Percentiles rank a stretch among this genome's conserved stretches.
phyloP scores from a whole-genome alignment of 1,284 basidiomycete genomes.

The Ceratobasidium sp. region DNA sequence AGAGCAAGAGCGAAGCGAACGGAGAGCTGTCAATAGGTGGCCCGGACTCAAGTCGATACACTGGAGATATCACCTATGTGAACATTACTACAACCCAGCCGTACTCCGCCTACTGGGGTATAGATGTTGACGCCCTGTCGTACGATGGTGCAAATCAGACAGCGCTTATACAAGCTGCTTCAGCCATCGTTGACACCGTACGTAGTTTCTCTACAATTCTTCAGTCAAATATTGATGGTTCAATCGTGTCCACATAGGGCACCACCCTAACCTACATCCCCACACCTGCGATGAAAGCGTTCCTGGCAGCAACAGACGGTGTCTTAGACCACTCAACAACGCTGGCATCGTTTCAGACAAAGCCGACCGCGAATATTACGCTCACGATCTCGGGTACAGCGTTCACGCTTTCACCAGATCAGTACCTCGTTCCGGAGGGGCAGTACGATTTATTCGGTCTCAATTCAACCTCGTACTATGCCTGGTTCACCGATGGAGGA shows the following conservation, averaged over 20 bases:
- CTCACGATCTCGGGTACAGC: background rate
- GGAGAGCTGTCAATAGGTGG: constrained; percentile 45
- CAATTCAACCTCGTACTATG: background rate
- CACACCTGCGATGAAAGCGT: constrained; percentile 17
- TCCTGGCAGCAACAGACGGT: constrained; percentile 25
- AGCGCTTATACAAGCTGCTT: background rate
- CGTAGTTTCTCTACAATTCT: background rate
- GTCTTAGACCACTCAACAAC: constrained; percentile 5
- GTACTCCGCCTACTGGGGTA: constrained; percentile 39
- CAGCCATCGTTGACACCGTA: constrained; percentile 41
- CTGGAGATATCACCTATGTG: constrained; percentile 38
- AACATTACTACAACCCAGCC: constrained; percentile 36
- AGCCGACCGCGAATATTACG: constrained; percentile 16
- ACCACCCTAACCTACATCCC: constrained; percentile 42
- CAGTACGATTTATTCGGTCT: constrained; percentile 30
- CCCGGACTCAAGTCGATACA: constrained; percentile 39
- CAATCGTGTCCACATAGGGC: constrained; percentile 4
- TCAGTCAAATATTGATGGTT: no score
- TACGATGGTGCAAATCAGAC: constrained; percentile 10
- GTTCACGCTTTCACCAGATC: constrained; percentile 39
- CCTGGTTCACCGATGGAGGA: constrained; percentile 29
- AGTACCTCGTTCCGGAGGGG: constrained; percentile 33
- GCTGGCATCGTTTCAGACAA: background rate
- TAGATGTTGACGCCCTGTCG: constrained; percentile 32
- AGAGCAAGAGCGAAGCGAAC: constrained; percentile 37